phyloP scores from a whole-genome alignment of 192 early-diverging fungal species.

The Mortierella claussenii region DNA sequence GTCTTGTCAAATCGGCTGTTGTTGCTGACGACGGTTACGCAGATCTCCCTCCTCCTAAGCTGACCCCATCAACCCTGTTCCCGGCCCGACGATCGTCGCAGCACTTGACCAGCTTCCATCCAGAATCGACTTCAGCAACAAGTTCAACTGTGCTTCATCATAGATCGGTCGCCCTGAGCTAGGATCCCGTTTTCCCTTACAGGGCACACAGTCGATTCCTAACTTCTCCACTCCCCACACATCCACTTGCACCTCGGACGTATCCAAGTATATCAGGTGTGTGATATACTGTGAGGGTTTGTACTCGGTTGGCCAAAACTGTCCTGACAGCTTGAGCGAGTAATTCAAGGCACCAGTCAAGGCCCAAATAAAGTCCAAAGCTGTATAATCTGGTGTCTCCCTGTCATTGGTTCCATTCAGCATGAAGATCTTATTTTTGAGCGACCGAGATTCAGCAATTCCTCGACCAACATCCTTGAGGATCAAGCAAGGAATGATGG shows the following conservation, averaged over 20 bases:
- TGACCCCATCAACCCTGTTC: too few relatives aligned
- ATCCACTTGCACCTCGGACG: constrained; percentile 62
- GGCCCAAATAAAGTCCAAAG: constrained; percentile 75
- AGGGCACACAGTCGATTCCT: constrained; percentile 58
- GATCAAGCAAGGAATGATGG: constrained; percentile 77
- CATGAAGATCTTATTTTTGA: constrained; percentile 73
- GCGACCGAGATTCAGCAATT: constrained; percentile 61
- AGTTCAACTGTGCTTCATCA: constrained; percentile 32
- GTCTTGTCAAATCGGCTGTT: constrained; percentile 33
- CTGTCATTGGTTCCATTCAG: constrained; percentile 77
- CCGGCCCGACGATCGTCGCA: neutral
- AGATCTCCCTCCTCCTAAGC: too few relatives aligned
- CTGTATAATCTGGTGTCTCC: constrained; percentile 75
- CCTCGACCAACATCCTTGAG: constrained; percentile 73
- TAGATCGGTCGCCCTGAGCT: constrained; percentile 44
- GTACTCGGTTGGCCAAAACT: constrained; percentile 47
- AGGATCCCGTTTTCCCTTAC: constrained; percentile 21
- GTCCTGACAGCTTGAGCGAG: constrained; percentile 43
- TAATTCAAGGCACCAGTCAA: constrained; percentile 74
- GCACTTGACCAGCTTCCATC: constrained; percentile 31
- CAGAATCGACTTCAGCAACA: constrained; percentile 34
- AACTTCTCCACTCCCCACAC: constrained; percentile 54
- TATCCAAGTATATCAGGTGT: constrained; percentile 62
- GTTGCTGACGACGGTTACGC: constrained; percentile 13
- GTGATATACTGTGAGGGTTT: constrained; percentile 57